Evolutionary conservation across 805 yeast genomes (phyloP).

Genomic region (Barnettozyma sucrosica): DNA sequence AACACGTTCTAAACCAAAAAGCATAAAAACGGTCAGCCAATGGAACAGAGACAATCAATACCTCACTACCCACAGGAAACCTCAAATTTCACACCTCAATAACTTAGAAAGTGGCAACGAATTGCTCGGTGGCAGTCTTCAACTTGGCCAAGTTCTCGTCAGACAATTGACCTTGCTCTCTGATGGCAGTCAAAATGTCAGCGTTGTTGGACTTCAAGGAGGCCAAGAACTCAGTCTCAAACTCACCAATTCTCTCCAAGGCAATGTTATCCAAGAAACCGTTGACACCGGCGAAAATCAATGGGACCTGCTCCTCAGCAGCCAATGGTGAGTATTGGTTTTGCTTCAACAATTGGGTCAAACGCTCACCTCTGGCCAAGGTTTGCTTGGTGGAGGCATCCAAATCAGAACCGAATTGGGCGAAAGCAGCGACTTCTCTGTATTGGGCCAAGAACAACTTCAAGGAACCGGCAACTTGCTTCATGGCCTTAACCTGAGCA

Average conservation of each 20-base stretch:
- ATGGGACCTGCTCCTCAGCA: constrained; percentile 98
- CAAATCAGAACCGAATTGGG: constrained; percentile 99
- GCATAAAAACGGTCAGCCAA: not conserved
- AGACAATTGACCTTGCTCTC: constrained; percentile 84
- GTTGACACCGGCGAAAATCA: constrained; percentile 99
- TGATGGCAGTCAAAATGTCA: constrained; percentile 77
- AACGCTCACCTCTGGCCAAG: constrained; percentile 99
- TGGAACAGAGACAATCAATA: not conserved
- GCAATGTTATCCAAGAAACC: constrained; percentile 92
- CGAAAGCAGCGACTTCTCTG: constrained; percentile 99
- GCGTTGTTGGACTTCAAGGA: constrained; percentile 88
- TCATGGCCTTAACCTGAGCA: constrained; percentile 99
- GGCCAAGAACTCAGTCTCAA: constrained; percentile 88
- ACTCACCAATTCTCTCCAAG: constrained; percentile 79
- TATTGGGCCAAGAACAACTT: constrained; percentile 99
- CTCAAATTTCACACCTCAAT: not conserved
- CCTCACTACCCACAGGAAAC: not conserved
- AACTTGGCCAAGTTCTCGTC: constrained; percentile 81
- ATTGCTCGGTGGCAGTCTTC: constrained; percentile 87
- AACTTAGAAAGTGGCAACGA: constrained; percentile 79
- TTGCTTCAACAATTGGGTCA: constrained; percentile 97
- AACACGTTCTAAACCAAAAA: constrained; percentile 12
- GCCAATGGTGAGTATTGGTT: constrained; percentile 94
- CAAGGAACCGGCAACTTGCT: constrained; percentile 99
- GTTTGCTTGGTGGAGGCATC: constrained; percentile 99